phyloP scores from a whole-genome alignment of 306 rosid genomes.

The Pterocarpus santalinus region DNA sequence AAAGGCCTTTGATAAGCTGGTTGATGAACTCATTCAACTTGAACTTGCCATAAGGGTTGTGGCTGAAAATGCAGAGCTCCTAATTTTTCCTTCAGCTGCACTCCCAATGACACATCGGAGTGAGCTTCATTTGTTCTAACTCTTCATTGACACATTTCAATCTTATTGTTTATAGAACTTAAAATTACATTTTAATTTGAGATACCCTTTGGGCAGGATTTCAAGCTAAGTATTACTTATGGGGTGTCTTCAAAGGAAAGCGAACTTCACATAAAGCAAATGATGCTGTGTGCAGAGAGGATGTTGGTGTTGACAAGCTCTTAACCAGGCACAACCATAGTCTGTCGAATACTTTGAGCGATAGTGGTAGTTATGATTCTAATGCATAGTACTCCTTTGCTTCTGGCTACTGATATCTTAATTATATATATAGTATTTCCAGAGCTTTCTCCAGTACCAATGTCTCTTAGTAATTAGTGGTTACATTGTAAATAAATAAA shows the following conservation, averaged over 20 bases:
- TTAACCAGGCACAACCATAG: conserved; percentile 29
- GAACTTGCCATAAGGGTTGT: conserved; percentile 66
- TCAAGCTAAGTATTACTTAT: conserved; percentile 69
- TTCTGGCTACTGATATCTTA: neutral
- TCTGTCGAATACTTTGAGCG: conserved; percentile 50
- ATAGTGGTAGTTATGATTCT: conserved; percentile 43
- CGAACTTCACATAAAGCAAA: conserved; percentile 40
- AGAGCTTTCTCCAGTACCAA: neutral
- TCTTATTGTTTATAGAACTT: conserved; percentile 32
- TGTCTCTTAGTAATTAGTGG: neutral
- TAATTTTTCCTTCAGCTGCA: conserved; percentile 68
- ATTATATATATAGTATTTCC: neutral
- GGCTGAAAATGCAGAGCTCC: conserved; percentile 66
- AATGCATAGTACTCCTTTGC: conserved; percentile 7
- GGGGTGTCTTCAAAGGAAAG: conserved; percentile 80
- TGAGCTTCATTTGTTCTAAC: conserved; percentile 52
- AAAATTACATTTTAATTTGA: conserved; percentile 1
- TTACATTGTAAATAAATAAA: neutral
- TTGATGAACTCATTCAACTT: conserved; percentile 53
- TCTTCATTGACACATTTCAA: neutral
- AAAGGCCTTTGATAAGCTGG: conserved; percentile 59
- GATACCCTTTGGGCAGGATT: conserved; percentile 64
- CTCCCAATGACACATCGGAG: conserved; percentile 65
- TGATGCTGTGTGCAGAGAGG: conserved; percentile 38
- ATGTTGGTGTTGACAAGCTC: conserved; percentile 38